A percentile compares a stretch with the other conserved stretches of the same genome.
phyloP scores from a whole-genome alignment of 768 basidiomycete species.

The Rhodosporidiobolus odoratus region DNA sequence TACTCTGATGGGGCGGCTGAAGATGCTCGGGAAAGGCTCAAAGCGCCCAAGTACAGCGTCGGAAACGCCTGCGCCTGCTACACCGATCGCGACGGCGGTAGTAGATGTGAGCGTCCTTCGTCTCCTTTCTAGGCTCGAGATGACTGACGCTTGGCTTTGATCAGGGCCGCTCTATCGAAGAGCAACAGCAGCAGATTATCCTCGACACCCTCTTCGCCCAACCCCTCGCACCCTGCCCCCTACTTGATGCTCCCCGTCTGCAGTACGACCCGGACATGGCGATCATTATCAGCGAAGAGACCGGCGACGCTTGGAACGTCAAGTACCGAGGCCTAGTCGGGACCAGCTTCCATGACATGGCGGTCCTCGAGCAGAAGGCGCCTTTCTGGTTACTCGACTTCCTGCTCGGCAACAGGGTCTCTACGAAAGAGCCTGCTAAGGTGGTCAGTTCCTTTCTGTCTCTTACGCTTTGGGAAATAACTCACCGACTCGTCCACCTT shows the following conservation, averaged over 20 bases:
- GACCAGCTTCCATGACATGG: conserved; percentile 55
- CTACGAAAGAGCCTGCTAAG: conserved; percentile 58
- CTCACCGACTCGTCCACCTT: background rate
- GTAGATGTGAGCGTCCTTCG: conserved; percentile 27
- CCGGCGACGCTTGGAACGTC: conserved; percentile 60
- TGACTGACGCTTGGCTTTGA: background rate
- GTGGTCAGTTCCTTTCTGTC: conserved; percentile 49
- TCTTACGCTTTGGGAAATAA: background rate
- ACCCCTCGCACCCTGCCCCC: conserved; percentile 58
- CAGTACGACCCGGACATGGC: conserved; percentile 58
- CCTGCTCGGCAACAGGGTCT: conserved; percentile 60
- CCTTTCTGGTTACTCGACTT: conserved; percentile 88
- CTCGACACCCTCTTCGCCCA: conserved; percentile 47
- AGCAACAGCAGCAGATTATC: conserved; percentile 45
- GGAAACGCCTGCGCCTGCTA: conserved; percentile 14
- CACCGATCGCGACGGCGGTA: background rate
- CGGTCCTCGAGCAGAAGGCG: conserved; percentile 65
- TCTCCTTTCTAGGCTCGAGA: background rate
- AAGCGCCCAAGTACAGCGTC: conserved; percentile 46
- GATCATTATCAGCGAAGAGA: conserved; percentile 75
- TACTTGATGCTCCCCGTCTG: conserved; percentile 66
- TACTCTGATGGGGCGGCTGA: conserved; percentile 62
- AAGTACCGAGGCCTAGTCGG: conserved; percentile 69
- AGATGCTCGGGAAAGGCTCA: conserved; percentile 62
- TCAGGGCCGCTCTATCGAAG: conserved; percentile 32